Evolutionary conservation across 306 rosid species (phyloP).

Genomic region (Prunus armeniaca): DNA sequence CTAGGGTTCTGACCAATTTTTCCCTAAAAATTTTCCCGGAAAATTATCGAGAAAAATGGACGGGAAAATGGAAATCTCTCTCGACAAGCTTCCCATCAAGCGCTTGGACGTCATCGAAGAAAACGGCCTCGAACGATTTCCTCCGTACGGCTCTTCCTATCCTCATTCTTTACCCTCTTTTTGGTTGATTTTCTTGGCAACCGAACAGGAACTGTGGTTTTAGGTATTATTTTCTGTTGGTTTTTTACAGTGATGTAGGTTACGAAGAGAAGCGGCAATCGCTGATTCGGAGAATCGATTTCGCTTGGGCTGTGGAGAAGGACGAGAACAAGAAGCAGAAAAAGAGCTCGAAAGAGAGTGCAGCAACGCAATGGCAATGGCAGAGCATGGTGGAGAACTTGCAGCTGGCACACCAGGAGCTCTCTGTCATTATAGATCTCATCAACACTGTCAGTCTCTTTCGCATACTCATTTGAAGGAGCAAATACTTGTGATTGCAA

Average conservation of each 20-base stretch:
- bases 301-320: slow-evolving; percentile 91
- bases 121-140: slow-evolving; percentile 76
- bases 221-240: not conserved
- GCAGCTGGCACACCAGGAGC: slow-evolving; percentile 87
- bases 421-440: slow-evolving; percentile 78
- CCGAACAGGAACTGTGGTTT: not conserved
- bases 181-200: not conserved
- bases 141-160: slow-evolving; percentile 46
- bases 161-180: not conserved
- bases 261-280: slow-evolving; percentile 78
- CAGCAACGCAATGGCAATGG: slow-evolving; percentile 81
- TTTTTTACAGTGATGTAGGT: slow-evolving; percentile 58
- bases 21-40: slow-evolving; percentile 23
- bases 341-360: slow-evolving; percentile 69
- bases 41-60: slow-evolving; percentile 42
- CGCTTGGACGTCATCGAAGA: slow-evolving; percentile 86
- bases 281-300: slow-evolving; percentile 72
- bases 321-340: slow-evolving; percentile 76
- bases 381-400: slow-evolving; percentile 87
- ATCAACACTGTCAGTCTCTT: slow-evolving; percentile 73
- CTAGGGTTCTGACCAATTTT: slow-evolving; percentile 15
- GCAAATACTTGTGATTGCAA: not conserved
- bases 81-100: slow-evolving; percentile 89
- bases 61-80: slow-evolving; percentile 48
- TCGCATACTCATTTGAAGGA: not conserved